Evolutionary conservation across 768 basidiomycete species (phyloP), one percentile per base, ranked within the genome.

Genomic region (Lactarius tabidus): DNA sequence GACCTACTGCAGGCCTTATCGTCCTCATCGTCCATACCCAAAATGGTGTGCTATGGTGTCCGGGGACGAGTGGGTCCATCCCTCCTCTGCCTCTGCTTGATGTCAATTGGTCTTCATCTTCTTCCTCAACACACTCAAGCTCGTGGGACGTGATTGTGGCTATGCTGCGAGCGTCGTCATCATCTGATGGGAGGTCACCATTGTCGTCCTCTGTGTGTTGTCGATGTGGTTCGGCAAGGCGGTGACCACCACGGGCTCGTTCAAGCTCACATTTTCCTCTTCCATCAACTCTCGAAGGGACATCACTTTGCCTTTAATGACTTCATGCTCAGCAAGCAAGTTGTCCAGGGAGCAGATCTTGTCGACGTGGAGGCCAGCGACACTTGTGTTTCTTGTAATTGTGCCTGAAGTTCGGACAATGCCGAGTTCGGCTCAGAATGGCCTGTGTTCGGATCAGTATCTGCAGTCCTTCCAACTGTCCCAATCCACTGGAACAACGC

Each of bases 261-360:
- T 75, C 82, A 71, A 75, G 73, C 58, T 88, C 85, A 20, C 80
- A 79, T 70, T 85, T 53, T 84, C 83, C 63, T 83, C 81, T 67
- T 91, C 88, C 77, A 93, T 83, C 70, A 89, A 75, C 56, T 90
- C 87, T 17, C 90, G 80, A 59, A 98, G 78, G 2, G 80, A 78
- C 41, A 82, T 78, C 3, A 98, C 85, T 70, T 98, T 95, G 33
- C 80, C 79, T 74, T 89, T 89, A 72, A 97, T 84, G 9, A 77
- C 79, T 63, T 97, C 94, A 69, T 98, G 93, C 76, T 97, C 94
- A 1, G 82, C 81, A 43, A 96, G 79, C 67, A 91, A 83, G 33
- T 81, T 84, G 71, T 98, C 96, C 43, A 99, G 79, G 29, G 88
- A 86, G 45, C 87, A 85, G 59, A 95, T 88, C 75, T 87, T 93